Evolutionary conservation across 345 rosid species (phyloP), one percentile per base, ranked within the genome.

Genomic region (Eutrema yunnanense): DNA sequence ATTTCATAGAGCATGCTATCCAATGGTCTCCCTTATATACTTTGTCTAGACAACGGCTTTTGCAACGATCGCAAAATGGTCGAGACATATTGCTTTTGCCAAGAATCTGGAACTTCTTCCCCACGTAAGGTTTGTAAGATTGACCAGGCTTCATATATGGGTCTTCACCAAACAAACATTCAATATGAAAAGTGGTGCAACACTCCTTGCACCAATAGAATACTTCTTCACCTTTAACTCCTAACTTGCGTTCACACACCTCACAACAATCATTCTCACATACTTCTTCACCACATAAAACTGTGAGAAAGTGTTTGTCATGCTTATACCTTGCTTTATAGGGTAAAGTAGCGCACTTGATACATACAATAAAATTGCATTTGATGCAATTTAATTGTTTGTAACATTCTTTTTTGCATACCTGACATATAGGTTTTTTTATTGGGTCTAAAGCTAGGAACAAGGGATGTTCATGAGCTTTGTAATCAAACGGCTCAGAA

Each of bases 401-500:
- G 0, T 5, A 4, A 29, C 14, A 12, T 27, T n/a, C 2, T 0
- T 1, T 4, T 26, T 2, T 37, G 59, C 72, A 67, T 3, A 38
- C 10, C 0, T 38, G 27, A 9, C 72, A 67, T 7, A 38, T 9
- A 2, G 12, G 29, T 0, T 22, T 12, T 2, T 44, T 41, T 7
- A 1, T 0, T 10, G 46, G 44, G 6, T 10, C 1, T 29, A 34
- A 10, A 32, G 65, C 4, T 33, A 56, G 13, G 37, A 69, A 69
- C 55, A 69, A 43, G 0, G 47, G 56, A 69, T 69, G 65, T 4
- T 8, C 1, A 26, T 57, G 73, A 22, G n/a, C 10, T 34, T 42
- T 0, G 7, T 43, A 56, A 12, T n/a, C 19, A 44, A 69, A 69
- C 5, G 55, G 64, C n/a, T 69, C 73, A 10, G 27, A 56, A 29